phyloP scores from a whole-genome alignment of 176 grass and related monocot genomes.

The Elymus sibiricus region DNA sequence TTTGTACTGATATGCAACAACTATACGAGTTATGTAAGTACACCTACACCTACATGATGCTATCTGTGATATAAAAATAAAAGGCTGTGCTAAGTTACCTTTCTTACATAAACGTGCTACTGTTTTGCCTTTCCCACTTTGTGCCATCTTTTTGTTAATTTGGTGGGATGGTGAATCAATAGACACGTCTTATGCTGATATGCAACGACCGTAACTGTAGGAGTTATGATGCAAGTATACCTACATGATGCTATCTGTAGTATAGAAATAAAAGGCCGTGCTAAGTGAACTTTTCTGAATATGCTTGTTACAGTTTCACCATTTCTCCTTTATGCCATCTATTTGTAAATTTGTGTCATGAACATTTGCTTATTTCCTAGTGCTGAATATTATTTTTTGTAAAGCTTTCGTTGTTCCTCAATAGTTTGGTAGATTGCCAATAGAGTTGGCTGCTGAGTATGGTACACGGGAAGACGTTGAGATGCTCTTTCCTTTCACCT shows the following conservation, averaged over 20 bases:
- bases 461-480: slow-evolving; percentile 32
- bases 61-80: not conserved
- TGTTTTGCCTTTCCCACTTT: not conserved
- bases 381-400: not conserved
- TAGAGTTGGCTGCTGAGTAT: too few relatives aligned
- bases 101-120: not conserved
- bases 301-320: not conserved
- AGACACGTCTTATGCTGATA: not conserved
- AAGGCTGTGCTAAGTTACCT: not conserved
- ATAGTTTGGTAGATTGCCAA: slow-evolving; percentile 39
- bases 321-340: not conserved
- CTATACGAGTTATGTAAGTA: not conserved
- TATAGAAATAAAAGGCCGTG: not conserved
- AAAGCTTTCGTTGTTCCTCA: not conserved
- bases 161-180: too few relatives aligned
- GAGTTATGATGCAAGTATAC: not conserved
- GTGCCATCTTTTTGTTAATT: not conserved
- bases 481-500: slow-evolving; percentile 32
- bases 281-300: not conserved
- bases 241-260: not conserved
- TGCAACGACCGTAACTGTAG: not conserved
- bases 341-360: not conserved
- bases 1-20: not conserved
- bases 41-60: not conserved
- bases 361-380: not conserved